Percentiles rank a stretch among this genome's conserved stretches.
phyloP scores from a whole-genome alignment of 148 eudicot species.

The Euryodendron excelsum region DNA sequence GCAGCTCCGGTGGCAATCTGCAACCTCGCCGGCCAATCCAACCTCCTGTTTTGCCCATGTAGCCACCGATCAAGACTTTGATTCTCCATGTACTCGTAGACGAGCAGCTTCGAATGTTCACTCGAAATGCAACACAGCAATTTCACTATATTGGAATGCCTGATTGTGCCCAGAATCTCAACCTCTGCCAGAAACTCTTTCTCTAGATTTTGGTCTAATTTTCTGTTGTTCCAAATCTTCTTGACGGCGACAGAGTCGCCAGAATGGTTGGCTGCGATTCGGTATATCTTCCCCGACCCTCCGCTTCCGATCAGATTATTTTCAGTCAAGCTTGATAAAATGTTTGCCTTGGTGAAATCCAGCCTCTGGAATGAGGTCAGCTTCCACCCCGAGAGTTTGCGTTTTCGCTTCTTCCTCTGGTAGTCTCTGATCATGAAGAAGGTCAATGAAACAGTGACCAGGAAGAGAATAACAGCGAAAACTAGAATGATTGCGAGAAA shows the following conservation, averaged over 20 bases:
- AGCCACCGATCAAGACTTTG: slow-evolving; percentile 35
- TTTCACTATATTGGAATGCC: slow-evolving; percentile 76
- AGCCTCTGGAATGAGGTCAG: slow-evolving; percentile 57
- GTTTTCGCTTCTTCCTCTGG: slow-evolving; percentile 26
- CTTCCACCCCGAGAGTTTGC: slow-evolving; percentile 41
- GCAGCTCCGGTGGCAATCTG: slow-evolving; percentile 53
- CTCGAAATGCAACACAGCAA: slow-evolving; percentile 70
- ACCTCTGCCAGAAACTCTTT: slow-evolving; percentile 71
- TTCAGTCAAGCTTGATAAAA: slow-evolving; percentile 47
- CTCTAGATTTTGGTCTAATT: slow-evolving; percentile 36
- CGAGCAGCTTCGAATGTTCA: slow-evolving; percentile 55
- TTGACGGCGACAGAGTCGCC: slow-evolving; percentile 42
- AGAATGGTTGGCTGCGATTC: neutral
- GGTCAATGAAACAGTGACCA: slow-evolving; percentile 28
- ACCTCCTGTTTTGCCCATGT: slow-evolving; percentile 7
- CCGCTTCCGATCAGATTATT: slow-evolving; percentile 28
- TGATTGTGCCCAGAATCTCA: slow-evolving; percentile 51
- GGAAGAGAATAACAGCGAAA: slow-evolving; percentile 29
- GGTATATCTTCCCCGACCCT: slow-evolving; percentile 27
- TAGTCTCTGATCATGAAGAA: slow-evolving; percentile 26
- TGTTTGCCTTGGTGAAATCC: slow-evolving; percentile 45
- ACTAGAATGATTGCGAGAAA: slow-evolving; percentile 41
- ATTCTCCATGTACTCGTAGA: slow-evolving; percentile 76
- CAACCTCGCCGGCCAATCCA: slow-evolving; percentile 54
- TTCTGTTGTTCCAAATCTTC: slow-evolving; percentile 46